Evolutionary conservation across 2,329 filamentous ascomycete genomes (phyloP), one percentile per base, ranked within the genome.

Genomic region (Fusarium palustre): DNA sequence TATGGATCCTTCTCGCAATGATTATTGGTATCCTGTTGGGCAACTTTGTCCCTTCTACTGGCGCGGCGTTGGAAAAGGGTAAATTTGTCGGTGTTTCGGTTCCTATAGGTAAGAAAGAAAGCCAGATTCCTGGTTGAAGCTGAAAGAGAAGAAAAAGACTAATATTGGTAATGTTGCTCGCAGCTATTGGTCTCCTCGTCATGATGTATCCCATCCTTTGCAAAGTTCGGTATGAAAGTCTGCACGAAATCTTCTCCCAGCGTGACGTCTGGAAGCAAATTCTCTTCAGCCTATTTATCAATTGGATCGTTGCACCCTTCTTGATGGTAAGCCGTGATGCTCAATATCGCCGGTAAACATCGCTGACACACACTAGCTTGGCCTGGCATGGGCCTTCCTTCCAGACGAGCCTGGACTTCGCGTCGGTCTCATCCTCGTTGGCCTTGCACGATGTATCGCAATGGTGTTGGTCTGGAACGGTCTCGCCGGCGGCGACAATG

Each of bases 171-270:
- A 1, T 20, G 1, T 9, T 11, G 2, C 1, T 9, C 9, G 2
- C 1, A 92, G 92, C 93, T 1, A 82, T 97, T 48, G 93, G 93
- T 0, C 81, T 97, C 1, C 84, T 97, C 2, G 89, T 97, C 42
- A 97, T 97, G 93, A 97, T 97, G 92, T 97, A 96, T 75, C 94
- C 93, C 0, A 97, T 97, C 63, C 82, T 97, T 1, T 97, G 92
- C 85, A 96, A 96, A 78, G 91, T 97, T 8, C 88, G 88, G 41
- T 96, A 89, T 78, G 93, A 97, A 77, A 87, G 87, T 0, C 80
- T 97, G 12, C 92, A 93, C 76, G 81, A 86, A 4, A 81, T 93
- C 6, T 86, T 96, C 61, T 77, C 81, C 4, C 83, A 88, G 4
- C 83, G 83, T 4, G 82, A 82, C 1, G 81, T 97, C 4, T 97